phyloP scores from a whole-genome alignment of 306 rosid genomes.

The Gastrolobium villosum region DNA sequence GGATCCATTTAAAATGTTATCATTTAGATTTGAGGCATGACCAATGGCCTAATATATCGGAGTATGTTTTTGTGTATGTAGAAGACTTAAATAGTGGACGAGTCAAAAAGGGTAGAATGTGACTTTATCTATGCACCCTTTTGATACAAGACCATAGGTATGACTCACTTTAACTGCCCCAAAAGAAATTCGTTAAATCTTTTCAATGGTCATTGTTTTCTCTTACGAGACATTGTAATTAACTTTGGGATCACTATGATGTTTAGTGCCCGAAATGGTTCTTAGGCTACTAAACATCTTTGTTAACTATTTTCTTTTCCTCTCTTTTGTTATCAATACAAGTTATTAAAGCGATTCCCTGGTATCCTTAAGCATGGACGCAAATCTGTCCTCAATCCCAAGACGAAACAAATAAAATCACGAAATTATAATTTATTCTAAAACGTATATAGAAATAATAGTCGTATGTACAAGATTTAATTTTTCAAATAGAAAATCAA shows the following conservation, averaged over 20 bases:
- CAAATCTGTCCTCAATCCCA: background rate
- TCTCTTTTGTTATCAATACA: conserved; percentile 25
- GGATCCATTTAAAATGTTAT: conserved; percentile 45
- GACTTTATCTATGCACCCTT: conserved; percentile 49
- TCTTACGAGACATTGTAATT: conserved; percentile 34
- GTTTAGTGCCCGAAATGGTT: conserved; percentile 36
- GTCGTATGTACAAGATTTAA: too few relatives aligned
- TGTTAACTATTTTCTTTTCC: conserved; percentile 15
- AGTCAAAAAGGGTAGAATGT: conserved; percentile 54
- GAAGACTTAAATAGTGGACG: conserved; percentile 45
- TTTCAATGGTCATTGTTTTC: conserved; percentile 50
- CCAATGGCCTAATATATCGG: background rate
- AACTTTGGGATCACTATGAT: conserved; percentile 62
- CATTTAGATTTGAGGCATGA: conserved; percentile 45
- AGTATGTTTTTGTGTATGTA: conserved; percentile 9
- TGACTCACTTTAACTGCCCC: conserved; percentile 61
- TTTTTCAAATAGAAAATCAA: too few relatives aligned
- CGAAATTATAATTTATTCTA: background rate
- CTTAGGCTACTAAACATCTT: conserved; percentile 26
- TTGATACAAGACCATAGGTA: conserved; percentile 40
- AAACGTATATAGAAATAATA: too few relatives aligned
- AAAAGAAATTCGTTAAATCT: conserved; percentile 72
- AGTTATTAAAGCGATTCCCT: conserved; percentile 45
- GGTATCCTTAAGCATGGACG: conserved; percentile 38
- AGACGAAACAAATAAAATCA: background rate